Evolutionary conservation across 179 eudicot species (phyloP).

Genomic region (Vitellaria paradoxa): DNA sequence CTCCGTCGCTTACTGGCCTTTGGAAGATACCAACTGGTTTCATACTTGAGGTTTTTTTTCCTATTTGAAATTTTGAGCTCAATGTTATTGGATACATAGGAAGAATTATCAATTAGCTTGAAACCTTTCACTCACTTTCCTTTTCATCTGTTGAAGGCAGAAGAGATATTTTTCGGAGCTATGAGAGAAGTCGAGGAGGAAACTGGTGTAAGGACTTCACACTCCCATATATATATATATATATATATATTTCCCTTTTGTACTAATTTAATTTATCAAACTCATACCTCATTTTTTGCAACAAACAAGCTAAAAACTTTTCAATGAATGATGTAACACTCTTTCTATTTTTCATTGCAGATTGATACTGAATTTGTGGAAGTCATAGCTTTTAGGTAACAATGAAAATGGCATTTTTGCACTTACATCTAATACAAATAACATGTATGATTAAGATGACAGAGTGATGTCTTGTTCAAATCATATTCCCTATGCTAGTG

Average conservation of each 20-base stretch:
- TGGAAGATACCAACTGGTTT: slow-evolving; percentile 98
- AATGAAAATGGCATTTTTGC: not conserved
- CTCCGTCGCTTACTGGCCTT: slow-evolving; percentile 50
- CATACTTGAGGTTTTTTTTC: slow-evolving; percentile 56
- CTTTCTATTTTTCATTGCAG: slow-evolving; percentile 35
- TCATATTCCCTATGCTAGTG: too few relatives aligned
- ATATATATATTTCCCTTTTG: not conserved
- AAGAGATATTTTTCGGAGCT: slow-evolving; percentile 81
- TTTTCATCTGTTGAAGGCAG: slow-evolving; percentile 40
- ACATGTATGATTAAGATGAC: too few relatives aligned
- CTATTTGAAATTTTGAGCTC: not conserved
- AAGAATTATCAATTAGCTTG: not conserved
- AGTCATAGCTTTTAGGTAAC: slow-evolving; percentile 84
- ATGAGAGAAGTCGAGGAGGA: slow-evolving; percentile 94
- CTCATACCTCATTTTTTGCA: too few relatives aligned
- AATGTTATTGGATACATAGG: not conserved
- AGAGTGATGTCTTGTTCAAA: too few relatives aligned
- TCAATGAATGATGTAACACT: not conserved
- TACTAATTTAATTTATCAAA: not conserved
- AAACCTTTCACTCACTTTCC: not conserved
- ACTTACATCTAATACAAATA: not conserved
- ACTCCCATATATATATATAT: too few relatives aligned
- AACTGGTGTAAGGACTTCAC: slow-evolving; percentile 62
- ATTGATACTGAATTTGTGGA: slow-evolving; percentile 79
- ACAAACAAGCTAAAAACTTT: not conserved